phyloP scores from a whole-genome alignment of 306 rosid species.

The Bauhinia variegata region DNA sequence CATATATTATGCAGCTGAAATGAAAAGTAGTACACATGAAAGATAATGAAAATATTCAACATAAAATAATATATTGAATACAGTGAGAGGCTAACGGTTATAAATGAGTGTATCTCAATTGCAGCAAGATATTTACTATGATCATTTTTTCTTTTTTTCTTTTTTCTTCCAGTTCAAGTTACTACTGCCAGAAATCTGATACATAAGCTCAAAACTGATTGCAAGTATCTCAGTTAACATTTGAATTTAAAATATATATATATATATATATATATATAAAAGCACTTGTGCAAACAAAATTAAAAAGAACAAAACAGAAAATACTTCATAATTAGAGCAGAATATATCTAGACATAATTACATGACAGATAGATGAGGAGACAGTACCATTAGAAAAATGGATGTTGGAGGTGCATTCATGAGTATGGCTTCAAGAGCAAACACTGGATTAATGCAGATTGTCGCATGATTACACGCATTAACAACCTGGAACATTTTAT shows the following conservation, averaged over 20 bases:
- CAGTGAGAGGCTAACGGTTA: constrained; percentile 2
- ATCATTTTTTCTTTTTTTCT: background rate
- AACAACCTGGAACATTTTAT: constrained; percentile 56
- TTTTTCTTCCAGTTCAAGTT: constrained; percentile 1
- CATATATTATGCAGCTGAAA: background rate
- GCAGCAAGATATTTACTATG: no score
- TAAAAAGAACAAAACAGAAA: no score
- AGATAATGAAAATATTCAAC: no score
- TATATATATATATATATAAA: no score
- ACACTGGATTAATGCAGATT: constrained; percentile 42
- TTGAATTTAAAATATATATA: no score
- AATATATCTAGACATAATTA: background rate
- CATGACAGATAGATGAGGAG: constrained; percentile 31
- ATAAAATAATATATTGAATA: constrained; percentile 5
- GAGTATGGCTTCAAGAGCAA: constrained; percentile 71
- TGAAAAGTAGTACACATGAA: constrained; percentile 1
- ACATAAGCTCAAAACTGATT: constrained; percentile 16
- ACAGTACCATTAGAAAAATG: constrained; percentile 60
- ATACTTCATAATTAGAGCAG: background rate
- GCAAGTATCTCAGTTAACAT: constrained; percentile 23
- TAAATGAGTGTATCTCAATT: no score
- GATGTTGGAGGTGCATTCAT: constrained; percentile 65
- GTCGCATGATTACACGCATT: constrained; percentile 31
- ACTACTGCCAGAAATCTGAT: constrained; percentile 1
- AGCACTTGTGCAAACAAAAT: no score